Base-by-base conservation (phyloP, 2,329 filamentous ascomycete species). In the Coccinonectria pachysandricola region DNA sequence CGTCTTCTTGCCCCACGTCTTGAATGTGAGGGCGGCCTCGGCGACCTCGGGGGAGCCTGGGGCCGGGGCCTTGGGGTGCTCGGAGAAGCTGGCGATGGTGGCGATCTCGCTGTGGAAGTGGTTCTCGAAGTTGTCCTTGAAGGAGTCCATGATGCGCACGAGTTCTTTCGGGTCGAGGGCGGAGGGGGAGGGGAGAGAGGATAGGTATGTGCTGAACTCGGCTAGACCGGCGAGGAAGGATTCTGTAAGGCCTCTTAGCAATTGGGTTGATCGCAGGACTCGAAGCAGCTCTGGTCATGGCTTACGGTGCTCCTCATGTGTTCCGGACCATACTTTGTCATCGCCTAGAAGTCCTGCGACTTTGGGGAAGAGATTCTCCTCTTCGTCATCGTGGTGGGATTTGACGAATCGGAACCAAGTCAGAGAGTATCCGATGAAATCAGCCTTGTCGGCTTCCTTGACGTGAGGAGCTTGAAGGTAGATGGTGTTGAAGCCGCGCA, bases 401-500 rank as follows among this genome's bases (percentile, higher is more conserved):
- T 60, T 63, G 33, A 78, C 64, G 38, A 75, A 72, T 30, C 66
- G 63, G 52, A 64, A 60, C 68, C 70, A 75, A 1, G 70, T 65
- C 27, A 68, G 54, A 15, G 59, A 56, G 50, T 77, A 78, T 11
- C 60, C 61, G 27, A 75, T 50, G 38, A 79, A 78, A 45, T 68
- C 65, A 24, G 52, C 45, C 46, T 64, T 64, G 46, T 76, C 69
- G n/a, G 49, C 47, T 3, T 61, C 57, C 7, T 57, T 46, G 21
- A 76, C 49, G 39, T 66, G 55, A 8, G 62, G 60, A 1, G 69
- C 71, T 47, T 77, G 73, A 20, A 66, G 61, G 46, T 69, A 74
- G 43, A 79, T 74, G 42, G 62, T 67, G 50, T 79, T 78, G 57
- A 70, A 74, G 28, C 71, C 69, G 21, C 73, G 68, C 36, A 77